These are phyloP conservation scores for Bipolaris oryzae DNA, from an alignment of 2,329 filamentous ascomycete species.

Conservation along the genomic window DNA sequence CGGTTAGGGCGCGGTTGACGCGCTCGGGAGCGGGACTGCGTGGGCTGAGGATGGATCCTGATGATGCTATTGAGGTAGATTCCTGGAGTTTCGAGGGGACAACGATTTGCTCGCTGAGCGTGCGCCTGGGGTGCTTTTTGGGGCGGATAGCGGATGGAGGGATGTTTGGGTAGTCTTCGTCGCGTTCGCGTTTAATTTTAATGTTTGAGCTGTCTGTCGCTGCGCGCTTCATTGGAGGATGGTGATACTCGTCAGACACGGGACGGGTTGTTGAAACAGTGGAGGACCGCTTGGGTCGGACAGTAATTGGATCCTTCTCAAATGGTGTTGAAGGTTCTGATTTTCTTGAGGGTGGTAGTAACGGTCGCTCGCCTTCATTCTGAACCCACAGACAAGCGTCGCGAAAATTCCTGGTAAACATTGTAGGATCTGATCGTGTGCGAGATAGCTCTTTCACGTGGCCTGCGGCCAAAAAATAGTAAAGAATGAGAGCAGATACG, in stretches of 20 bases:
- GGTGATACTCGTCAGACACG: conserved; percentile 10
- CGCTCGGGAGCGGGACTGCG: conserved; percentile 28
- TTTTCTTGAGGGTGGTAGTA: conserved; percentile 24
- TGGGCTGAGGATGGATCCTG: conserved; percentile 15
- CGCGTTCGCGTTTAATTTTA: conserved; percentile 36
- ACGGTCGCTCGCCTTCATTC: conserved; percentile 31
- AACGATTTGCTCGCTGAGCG: conserved; percentile 28
- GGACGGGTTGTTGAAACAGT: conserved; percentile 54
- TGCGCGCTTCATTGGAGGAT: conserved; percentile 25
- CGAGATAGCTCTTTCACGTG: conserved; percentile 33
- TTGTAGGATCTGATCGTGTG: conserved; percentile 32
- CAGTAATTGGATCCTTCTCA: conserved; percentile 21
- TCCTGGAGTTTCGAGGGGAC: conserved; percentile 22
- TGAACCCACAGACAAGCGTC: conserved; percentile 37
- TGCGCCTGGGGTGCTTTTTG: conserved; percentile 28
- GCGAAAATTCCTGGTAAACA: conserved; percentile 38
- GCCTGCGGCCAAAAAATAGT: conserved; percentile 35
- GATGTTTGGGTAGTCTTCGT: conserved; percentile 24
- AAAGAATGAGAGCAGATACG: conserved; percentile 34
- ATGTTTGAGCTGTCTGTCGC: conserved; percentile 25
- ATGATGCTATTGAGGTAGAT: conserved; percentile 2
- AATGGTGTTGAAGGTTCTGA: conserved; percentile 25
- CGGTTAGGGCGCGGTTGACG: conserved; percentile 25
- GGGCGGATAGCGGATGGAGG: conserved; percentile 12
- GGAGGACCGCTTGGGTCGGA: conserved; percentile 68